Base-by-base conservation (phyloP, 192 early-diverging fungal species). In the Paraglomus brasilianum region DNA sequence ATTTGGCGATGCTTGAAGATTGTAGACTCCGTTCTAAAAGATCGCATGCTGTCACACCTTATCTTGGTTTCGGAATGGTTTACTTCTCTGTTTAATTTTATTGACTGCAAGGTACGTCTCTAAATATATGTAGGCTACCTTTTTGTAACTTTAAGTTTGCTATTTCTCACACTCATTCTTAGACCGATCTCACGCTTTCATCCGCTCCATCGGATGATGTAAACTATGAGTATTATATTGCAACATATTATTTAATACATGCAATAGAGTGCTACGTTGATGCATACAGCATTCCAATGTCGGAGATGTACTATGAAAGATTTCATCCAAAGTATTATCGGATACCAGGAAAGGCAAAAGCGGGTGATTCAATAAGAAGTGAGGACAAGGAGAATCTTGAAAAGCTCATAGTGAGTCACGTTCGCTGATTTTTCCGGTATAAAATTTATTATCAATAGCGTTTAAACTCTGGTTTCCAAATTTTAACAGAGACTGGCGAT, bases 361-460 rank as follows among this genome's bases (percentile, higher is more conserved):
- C 44, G 10, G 47, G 43, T 21, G 15, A 22, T 30, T 24, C 13
- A 24, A 17, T 42, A 15, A 42, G 21, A 46, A n/a, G 13, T 13
- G 36, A 47, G 44, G 61, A 63, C 44, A 30, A 44, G 8, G 4
- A 1, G 11, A n/a, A 45, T 47, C 8, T 63, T 24, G 14, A 14
- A 14, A 63, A 14, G 24, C 47, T 63, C 14, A 47, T 63, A 7
- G 61, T 63, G 21, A 63, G 61, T 63, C 19, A 30, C 30, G 30
- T 30, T 30, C 30, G 30, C 30, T 30, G 1, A 30, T 2, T 30
- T 30, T 30, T 30, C 30, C 30, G 30, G 30, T 30, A 30, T 30
- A 30, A 30, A 30, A 30, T 2, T 30, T 30, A 3, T 30, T 30
- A 30, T 30, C 30, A 30, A 30, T 30, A 30, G 30, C 30, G 30